A percentile compares a stretch with the other conserved stretches of the same genome.
Evolutionary conservation across 2,329 filamentous ascomycete genomes (phyloP).

Genomic region (Xylaria sp.): DNA sequence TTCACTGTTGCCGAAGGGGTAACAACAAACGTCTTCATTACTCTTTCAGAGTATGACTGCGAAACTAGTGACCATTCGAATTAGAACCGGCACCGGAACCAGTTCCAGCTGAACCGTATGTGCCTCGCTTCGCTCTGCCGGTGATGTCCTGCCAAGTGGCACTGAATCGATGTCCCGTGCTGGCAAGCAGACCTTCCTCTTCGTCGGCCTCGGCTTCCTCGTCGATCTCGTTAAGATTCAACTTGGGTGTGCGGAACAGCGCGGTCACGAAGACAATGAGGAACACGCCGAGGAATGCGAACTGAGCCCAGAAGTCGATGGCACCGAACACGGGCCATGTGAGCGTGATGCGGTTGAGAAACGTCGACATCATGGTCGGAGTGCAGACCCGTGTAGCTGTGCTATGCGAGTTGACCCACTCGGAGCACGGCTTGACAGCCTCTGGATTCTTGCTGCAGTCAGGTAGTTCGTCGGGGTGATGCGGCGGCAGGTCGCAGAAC

Average conservation of each 20-base stretch:
- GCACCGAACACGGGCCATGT: constrained; percentile 96
- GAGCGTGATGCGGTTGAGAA: constrained; percentile 90
- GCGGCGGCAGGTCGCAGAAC: constrained; percentile 81
- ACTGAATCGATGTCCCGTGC: constrained; percentile 82
- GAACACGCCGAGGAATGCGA: constrained; percentile 87
- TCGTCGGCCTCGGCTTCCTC: constrained; percentile 92
- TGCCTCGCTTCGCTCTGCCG: constrained; percentile 54
- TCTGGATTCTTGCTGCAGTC: constrained; percentile 79
- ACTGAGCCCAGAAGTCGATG: constrained; percentile 96
- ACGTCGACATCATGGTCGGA: constrained; percentile 88
- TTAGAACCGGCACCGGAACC: constrained; percentile 30
- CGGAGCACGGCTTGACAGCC: constrained; percentile 84
- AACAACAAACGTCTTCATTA: background rate
- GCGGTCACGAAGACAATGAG: constrained; percentile 82
- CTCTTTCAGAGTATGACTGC: background rate
- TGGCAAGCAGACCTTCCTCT: constrained; percentile 90
- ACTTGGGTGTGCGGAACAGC: constrained; percentile 80
- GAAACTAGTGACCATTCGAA: constrained; percentile 18
- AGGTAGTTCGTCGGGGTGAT: constrained; percentile 71
- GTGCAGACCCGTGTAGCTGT: constrained; percentile 83
- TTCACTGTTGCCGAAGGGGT: background rate
- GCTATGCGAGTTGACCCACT: constrained; percentile 75
- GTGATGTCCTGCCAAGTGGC: constrained; percentile 92
- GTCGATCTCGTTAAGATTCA: constrained; percentile 82
- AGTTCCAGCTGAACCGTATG: constrained; percentile 28